Evolutionary conservation across 106 monocot species (phyloP).

Genomic region (Dendrobium officinale): DNA sequence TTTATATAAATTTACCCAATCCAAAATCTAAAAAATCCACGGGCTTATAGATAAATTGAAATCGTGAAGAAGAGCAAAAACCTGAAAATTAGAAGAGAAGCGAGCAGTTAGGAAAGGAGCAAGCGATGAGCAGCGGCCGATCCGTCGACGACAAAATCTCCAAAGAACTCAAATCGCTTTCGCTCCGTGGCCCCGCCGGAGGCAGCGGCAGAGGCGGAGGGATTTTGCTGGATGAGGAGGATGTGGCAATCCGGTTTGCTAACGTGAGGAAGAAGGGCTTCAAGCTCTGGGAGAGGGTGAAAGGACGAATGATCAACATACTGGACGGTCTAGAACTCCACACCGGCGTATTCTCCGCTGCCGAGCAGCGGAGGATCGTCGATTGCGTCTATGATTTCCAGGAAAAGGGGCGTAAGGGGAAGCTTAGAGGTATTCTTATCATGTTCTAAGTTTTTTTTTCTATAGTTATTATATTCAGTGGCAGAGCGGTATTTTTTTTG

Average conservation of each 20-base stretch:
- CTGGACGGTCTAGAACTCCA: conserved; percentile 59
- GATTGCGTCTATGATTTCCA: conserved; percentile 41
- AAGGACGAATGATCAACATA: conserved; percentile 33
- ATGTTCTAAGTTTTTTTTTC: neutral
- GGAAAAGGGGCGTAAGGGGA: conserved; percentile 26
- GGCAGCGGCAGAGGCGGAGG: neutral
- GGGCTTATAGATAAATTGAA: too few species aligned
- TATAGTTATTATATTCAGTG: neutral
- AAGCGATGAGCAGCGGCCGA: neutral
- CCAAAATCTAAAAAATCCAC: too few species aligned
- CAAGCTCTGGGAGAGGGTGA: conserved; percentile 34
- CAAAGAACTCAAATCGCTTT: neutral
- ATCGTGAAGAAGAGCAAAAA: too few species aligned
- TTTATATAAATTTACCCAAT: too few species aligned
- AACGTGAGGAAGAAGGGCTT: conserved; percentile 47
- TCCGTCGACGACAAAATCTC: neutral
- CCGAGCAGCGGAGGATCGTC: conserved; percentile 43
- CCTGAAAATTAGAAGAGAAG: neutral
- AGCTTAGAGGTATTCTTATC: conserved; percentile 38
- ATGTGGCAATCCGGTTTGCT: conserved; percentile 15
- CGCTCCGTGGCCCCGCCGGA: neutral
- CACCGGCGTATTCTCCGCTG: conserved; percentile 31
- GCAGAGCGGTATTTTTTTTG: too few species aligned
- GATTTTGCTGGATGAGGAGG: conserved; percentile 8
- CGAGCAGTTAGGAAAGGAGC: neutral